These are phyloP conservation scores for Dictyostelium citrinum DNA, from an alignment of 78 protist genomes.

Conservation along the genomic window DNA sequence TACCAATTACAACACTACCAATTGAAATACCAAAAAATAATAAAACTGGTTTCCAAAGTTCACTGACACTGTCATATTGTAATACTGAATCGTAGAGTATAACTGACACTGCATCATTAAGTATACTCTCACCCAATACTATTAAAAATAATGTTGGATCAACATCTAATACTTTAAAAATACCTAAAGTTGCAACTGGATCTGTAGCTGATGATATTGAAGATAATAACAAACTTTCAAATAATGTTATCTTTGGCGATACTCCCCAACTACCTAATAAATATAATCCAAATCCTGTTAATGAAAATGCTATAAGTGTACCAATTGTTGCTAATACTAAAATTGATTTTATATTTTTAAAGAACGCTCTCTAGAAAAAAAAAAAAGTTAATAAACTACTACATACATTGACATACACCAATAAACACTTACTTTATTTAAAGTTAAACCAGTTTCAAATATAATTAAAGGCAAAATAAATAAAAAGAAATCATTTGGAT, in stretches of 20 bases:
- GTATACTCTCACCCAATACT: conserved; percentile 93
- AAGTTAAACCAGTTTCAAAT: conserved; percentile 91
- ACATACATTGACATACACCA: too few species aligned
- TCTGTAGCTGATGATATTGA: conserved; percentile 83
- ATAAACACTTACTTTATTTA: conserved; percentile 29
- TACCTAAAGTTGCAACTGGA: conserved; percentile 94
- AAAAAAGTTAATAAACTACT: too few species aligned
- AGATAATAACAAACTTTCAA: background rate
- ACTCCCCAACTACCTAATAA: conserved; percentile 1
- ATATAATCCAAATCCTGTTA: conserved; percentile 32
- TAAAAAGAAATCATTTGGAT: conserved; percentile 88
- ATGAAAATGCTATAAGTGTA: conserved; percentile 85
- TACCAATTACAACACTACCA: conserved; percentile 5
- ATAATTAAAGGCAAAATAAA: conserved; percentile 94
- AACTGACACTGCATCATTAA: conserved; percentile 95
- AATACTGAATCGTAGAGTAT: conserved; percentile 73
- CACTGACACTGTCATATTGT: background rate
- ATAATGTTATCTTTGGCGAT: background rate
- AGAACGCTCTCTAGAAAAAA: conserved; percentile 70
- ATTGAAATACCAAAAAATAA: background rate
- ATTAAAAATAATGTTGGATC: conserved; percentile 86
- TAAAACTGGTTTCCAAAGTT: conserved; percentile 49
- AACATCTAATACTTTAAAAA: conserved; percentile 83
- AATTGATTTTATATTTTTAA: conserved; percentile 86
- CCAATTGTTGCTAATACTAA: conserved; percentile 89